These are phyloP conservation scores for Nematocida parisii DNA, from an alignment of 371 early-diverging fungal genomes.

Conservation along the genomic window DNA sequence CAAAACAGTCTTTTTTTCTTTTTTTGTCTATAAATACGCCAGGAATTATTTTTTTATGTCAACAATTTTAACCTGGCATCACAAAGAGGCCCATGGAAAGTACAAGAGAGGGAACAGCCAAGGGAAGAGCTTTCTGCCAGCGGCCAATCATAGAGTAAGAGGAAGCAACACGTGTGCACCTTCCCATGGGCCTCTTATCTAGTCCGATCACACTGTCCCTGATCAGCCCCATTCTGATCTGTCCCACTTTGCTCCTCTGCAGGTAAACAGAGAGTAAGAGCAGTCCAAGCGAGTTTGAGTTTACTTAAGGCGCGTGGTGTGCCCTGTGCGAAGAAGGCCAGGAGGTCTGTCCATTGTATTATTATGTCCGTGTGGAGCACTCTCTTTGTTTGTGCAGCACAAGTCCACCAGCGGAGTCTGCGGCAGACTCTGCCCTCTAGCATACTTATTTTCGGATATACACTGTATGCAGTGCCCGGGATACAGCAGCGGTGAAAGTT, in stretches of 20 bases:
- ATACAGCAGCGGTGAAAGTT: background rate
- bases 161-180: background rate
- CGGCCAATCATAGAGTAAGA: background rate
- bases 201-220: background rate
- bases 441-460: background rate
- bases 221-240: background rate
- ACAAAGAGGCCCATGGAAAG: background rate
- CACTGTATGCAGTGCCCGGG: background rate
- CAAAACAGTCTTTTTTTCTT: background rate
- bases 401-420: background rate
- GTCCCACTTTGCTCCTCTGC: too few species aligned
- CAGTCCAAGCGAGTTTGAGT: too few species aligned
- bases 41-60: background rate
- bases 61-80: background rate
- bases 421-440: background rate
- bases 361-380: background rate
- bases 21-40: background rate
- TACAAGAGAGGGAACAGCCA: background rate
- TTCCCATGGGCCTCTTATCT: background rate
- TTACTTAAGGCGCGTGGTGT: too few species aligned
- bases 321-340: too few species aligned
- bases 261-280: too few species aligned
- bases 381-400: background rate
- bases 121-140: too few species aligned
- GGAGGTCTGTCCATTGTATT: too few species aligned